Base-by-base conservation (phyloP, 257 asterid species). In the Verbascum thapsus region DNA sequence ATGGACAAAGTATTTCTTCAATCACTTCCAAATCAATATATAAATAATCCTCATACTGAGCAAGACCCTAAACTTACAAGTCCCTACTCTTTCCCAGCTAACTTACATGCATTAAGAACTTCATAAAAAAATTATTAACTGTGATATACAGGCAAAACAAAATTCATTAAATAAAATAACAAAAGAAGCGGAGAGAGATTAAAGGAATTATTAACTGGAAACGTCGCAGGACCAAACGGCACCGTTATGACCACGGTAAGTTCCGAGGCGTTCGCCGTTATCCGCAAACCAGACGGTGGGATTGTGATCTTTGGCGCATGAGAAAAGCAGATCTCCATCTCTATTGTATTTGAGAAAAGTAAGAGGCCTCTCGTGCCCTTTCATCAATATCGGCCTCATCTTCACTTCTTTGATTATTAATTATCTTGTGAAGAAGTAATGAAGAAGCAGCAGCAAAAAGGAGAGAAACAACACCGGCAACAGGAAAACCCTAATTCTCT, bases 151-250 rank as follows among this genome's bases (percentile, higher is more conserved):
- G 30, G 30, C 2, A 0, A 44, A 4, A 16, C 11, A 53, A n/a
- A 16, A 34, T 22, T 5, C 4, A 53, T 30, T 8, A 10, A 15
- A 32, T 3, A 10, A 0, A 53, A 23, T 15, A 0, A 15, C 44
- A 22, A 16, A 22, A 1, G 13, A 3, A 9, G 30, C 4, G 22
- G 9, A 42, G 10, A n/a, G 22, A 35, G 10, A 50, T n/a, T n/a
- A 20, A 18, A 5, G 23, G 26, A 12, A 39, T 32, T 3, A 5
- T 12, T 69, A 73, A 89, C 99, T 72, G n/a, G 99, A 89, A 39
- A 89, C 75, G 19, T 87, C 99, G 76, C 99, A 92, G 62, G 90
- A 78, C 99, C 99, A 92, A 53, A 92, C 97, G 52, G 97, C 96
- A 20, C 99, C 99, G 40, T 92, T 92, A 54, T 92, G 99, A 22